A percentile compares a stretch with the other conserved stretches of the same genome.
Evolutionary conservation across 148 eudicot species (phyloP).

Genomic region (Dianthus caryophyllus): DNA sequence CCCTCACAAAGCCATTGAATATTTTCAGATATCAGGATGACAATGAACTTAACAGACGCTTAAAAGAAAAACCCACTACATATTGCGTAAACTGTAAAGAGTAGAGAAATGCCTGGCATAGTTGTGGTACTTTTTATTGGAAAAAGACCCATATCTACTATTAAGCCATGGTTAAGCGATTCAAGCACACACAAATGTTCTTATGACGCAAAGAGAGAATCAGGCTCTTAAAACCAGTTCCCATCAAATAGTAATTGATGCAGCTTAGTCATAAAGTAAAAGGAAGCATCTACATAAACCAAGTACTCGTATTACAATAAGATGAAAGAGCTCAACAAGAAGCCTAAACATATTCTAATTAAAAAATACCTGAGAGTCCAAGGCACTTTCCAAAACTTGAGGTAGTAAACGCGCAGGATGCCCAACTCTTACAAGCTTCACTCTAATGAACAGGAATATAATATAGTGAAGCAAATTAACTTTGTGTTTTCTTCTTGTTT

Average conservation of each 20-base stretch:
- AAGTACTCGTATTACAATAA: not conserved
- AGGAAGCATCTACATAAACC: not conserved
- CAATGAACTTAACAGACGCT: not conserved
- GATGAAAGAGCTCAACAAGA: not conserved
- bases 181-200: not conserved
- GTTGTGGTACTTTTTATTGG: not conserved
- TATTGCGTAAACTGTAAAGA: too few species aligned
- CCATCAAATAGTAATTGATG: not conserved
- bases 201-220: conserved; percentile 1
- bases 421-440: conserved; percentile 91
- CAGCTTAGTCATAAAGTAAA: not conserved
- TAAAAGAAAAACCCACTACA: not conserved
- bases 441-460: conserved; percentile 41
- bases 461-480: not conserved
- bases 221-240: not conserved
- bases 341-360: not conserved
- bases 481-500: too few species aligned
- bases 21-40: not conserved
- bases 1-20: conserved; percentile 4
- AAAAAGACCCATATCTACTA: not conserved
- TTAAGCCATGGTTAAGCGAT: not conserved
- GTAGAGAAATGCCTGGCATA: too few species aligned
- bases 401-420: conserved; percentile 99
- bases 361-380: conserved; percentile 75
- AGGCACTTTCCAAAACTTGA: conserved; percentile 90